Conservation (phyloP, 2,329 filamentous ascomycete genomes). For the Fusarium stilboides region DNA sequence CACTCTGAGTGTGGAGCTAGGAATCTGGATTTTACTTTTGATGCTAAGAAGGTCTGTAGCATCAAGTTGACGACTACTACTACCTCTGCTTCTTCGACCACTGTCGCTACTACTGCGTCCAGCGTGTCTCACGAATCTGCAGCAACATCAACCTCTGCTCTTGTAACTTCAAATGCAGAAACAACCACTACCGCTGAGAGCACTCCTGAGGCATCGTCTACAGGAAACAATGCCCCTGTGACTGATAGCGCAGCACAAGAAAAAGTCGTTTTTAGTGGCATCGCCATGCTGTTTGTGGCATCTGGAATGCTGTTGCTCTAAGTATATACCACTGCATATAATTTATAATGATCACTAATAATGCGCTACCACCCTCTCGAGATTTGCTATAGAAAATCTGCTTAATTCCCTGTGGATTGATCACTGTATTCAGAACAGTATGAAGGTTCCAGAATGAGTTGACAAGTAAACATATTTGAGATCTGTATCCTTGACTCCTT, state of each 20-base stretch:
- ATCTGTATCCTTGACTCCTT: background rate
- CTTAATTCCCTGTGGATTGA: too few species aligned
- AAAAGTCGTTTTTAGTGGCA: background rate
- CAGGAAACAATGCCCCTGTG: background rate
- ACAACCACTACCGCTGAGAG: background rate
- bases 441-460: too few species aligned
- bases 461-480: too few species aligned
- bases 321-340: too few species aligned
- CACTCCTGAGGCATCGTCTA: background rate
- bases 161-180: background rate
- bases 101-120: background rate
- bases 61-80: background rate
- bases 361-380: background rate
- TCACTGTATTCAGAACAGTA: too few species aligned
- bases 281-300: background rate
- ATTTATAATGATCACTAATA: background rate
- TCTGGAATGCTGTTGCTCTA: background rate
- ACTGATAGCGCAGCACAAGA: background rate
- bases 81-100: accelerated
- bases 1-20: slow-evolving; percentile 10
- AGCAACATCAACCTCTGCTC: accelerated
- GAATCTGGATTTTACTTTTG: slow-evolving; percentile 15
- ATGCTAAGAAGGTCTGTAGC: background rate
- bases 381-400: too few species aligned
- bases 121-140: background rate